Conservation (phyloP, 2,329 filamentous ascomycete species). For the Nemania sp. region DNA sequence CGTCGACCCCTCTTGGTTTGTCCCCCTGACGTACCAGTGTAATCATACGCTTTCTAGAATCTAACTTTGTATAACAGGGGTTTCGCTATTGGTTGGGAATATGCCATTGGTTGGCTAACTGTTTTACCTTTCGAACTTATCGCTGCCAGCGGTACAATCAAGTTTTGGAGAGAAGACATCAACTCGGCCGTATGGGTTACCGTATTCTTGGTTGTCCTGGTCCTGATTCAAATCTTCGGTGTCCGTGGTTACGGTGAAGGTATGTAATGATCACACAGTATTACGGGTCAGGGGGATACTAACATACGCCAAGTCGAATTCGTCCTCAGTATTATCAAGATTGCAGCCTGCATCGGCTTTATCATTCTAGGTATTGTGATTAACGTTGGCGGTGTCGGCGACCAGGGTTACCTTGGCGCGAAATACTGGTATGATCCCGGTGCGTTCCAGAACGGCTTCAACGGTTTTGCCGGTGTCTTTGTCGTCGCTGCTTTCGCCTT, state of each 20-base stretch:
- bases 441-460: slow-evolving; percentile 64
- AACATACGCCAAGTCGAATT: slow-evolving; percentile 63
- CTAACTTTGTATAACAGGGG: slow-evolving; percentile 53
- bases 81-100: slow-evolving; percentile 67
- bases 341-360: slow-evolving; percentile 70
- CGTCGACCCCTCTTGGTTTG: slow-evolving; percentile 68
- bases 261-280: slow-evolving; percentile 43
- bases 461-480: slow-evolving; percentile 64
- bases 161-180: slow-evolving; percentile 64
- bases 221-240: slow-evolving; percentile 66
- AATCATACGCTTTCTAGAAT: not conserved
- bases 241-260: slow-evolving; percentile 67
- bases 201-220: slow-evolving; percentile 64
- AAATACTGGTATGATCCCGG: slow-evolving; percentile 70
- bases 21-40: not conserved
- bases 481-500: slow-evolving; percentile 65
- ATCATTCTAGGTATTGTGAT: slow-evolving; percentile 73
- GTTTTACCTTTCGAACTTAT: slow-evolving; percentile 66
- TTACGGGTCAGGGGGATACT: slow-evolving; percentile 39
- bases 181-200: slow-evolving; percentile 68
- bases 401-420: slow-evolving; percentile 69
- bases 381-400: slow-evolving; percentile 67
- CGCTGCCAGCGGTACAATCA: slow-evolving; percentile 65
- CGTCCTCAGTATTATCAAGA: slow-evolving; percentile 67
- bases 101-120: slow-evolving; percentile 62